phyloP scores from a whole-genome alignment of 2,329 filamentous ascomycete species.

The Fusarium bactridioides region DNA sequence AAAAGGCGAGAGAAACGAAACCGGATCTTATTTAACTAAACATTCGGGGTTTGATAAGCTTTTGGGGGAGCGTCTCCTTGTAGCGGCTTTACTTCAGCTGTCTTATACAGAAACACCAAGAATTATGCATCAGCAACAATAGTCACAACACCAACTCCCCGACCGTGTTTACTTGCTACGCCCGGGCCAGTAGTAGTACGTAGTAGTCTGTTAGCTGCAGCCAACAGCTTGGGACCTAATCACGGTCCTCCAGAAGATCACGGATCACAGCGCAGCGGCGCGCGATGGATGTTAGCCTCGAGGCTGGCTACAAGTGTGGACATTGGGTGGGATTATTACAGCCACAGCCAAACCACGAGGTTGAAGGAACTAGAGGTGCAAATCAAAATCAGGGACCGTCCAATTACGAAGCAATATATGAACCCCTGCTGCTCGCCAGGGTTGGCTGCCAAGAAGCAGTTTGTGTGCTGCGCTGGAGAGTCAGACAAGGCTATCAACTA shows the following conservation, averaged over 20 bases:
- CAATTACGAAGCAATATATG: constrained; percentile 14
- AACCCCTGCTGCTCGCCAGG: constrained; percentile 18
- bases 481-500: constrained; percentile 6
- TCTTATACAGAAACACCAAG: neutral
- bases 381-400: constrained; percentile 20
- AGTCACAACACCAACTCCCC: neutral
- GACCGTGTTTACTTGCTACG: constrained; percentile 16
- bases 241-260: constrained; percentile 32
- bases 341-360: constrained; percentile 4
- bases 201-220: neutral
- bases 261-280: constrained; percentile 1
- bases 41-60: constrained; percentile 24
- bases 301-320: neutral
- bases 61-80: neutral
- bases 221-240: constrained; percentile 28
- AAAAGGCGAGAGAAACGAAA: constrained; percentile 36
- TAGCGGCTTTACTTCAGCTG: neutral
- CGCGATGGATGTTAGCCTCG: constrained; percentile 9
- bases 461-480: constrained; percentile 1
- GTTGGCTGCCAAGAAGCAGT: constrained; percentile 6
- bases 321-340: neutral
- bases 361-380: constrained; percentile 3
- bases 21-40: constrained; percentile 43
- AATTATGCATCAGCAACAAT: neutral
- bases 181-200: constrained; percentile 14